These are phyloP conservation scores for Salix caprea DNA, from an alignment of 345 rosid genomes.

Conservation along the genomic window DNA sequence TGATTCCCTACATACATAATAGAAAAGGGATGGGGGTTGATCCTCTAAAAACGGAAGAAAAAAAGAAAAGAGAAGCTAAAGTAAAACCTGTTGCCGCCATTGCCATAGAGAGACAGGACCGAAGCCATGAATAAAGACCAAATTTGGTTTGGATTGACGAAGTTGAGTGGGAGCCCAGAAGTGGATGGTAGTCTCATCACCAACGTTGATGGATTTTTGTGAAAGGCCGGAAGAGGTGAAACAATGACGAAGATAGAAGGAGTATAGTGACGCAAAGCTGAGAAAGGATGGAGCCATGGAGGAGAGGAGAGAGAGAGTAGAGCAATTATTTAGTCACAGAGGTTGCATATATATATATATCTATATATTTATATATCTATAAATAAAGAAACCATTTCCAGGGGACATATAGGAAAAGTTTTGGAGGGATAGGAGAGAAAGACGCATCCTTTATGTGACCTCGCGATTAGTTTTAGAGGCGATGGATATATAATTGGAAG, in stretches of 20 bases:
- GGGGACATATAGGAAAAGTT: too few relatives aligned
- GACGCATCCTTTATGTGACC: too few relatives aligned
- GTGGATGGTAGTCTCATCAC: constrained; percentile 53
- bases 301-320: background rate
- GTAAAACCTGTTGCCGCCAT: constrained; percentile 55
- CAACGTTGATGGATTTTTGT: constrained; percentile 37
- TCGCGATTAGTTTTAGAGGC: too few relatives aligned
- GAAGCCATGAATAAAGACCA: constrained; percentile 83
- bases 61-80: background rate
- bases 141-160: constrained; percentile 27
- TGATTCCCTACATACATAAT: too few relatives aligned
- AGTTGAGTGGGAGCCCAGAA: constrained; percentile 45
- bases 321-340: background rate
- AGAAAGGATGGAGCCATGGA: constrained; percentile 49
- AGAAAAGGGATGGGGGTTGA: too few relatives aligned
- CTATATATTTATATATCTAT: too few relatives aligned
- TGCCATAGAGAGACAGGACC: constrained; percentile 78
- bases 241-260: constrained; percentile 67
- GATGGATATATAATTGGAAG: too few relatives aligned
- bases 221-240: constrained; percentile 60
- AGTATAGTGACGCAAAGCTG: constrained; percentile 57
- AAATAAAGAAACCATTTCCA: too few relatives aligned
- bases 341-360: background rate
- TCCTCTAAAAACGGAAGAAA: background rate
- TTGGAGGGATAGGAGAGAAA: too few relatives aligned